These are phyloP conservation scores for Pachyrhizus erosus DNA, from an alignment of 306 rosid species.

Conservation along the genomic window DNA sequence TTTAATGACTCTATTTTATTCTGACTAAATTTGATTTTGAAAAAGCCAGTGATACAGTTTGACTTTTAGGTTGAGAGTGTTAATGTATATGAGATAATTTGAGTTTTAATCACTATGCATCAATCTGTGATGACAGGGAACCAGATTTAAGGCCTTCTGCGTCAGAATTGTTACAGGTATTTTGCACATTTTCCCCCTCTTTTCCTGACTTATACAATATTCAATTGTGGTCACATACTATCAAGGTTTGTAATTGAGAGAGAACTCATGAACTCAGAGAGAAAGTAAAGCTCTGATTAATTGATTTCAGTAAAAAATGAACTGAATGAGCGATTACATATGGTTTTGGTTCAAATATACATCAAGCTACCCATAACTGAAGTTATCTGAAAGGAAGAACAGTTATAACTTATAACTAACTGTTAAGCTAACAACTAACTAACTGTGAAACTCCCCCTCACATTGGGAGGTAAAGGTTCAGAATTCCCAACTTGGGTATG, in stretches of 20 bases:
- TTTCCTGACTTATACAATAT: conserved; percentile 16
- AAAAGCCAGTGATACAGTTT: conserved; percentile 34
- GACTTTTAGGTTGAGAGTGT: conserved; percentile 21
- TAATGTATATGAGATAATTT: conserved; percentile 11
- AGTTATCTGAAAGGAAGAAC: background rate
- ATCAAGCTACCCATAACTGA: background rate
- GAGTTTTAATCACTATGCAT: conserved; percentile 39
- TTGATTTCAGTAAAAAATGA: conserved; percentile 1
- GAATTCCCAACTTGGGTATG: background rate
- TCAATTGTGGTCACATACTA: background rate
- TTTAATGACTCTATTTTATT: conserved; percentile 1
- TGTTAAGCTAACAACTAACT: background rate
- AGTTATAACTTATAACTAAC: background rate
- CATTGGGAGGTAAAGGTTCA: background rate
- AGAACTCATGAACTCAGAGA: background rate
- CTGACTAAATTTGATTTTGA: conserved; percentile 25
- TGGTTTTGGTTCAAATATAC: background rate
- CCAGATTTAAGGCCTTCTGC: conserved; percentile 81
- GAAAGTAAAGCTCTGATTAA: background rate
- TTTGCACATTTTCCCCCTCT: conserved; percentile 29
- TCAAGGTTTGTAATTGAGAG: background rate
- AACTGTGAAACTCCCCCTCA: background rate
- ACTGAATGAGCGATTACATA: background rate
- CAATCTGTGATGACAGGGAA: conserved; percentile 78
- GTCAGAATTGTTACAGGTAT: conserved; percentile 84